These are phyloP conservation scores for Tricholoma saponaceum DNA, from an alignment of 768 basidiomycete species.

Conservation along the genomic window DNA sequence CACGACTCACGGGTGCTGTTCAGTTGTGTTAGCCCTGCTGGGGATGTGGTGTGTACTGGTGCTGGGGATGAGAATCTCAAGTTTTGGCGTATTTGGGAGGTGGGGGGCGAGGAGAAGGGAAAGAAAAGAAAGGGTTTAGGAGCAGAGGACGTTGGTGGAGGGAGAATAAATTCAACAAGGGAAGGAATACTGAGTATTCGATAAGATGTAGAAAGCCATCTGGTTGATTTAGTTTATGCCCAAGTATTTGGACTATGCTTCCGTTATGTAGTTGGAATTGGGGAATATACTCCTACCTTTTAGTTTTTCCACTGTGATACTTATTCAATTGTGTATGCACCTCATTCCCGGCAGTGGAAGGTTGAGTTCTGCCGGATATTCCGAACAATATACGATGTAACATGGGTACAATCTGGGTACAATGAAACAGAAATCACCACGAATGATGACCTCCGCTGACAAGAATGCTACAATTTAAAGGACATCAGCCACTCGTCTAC, in stretches of 20 bases:
- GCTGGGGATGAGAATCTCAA: constrained; percentile 96
- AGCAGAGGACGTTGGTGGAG: constrained; percentile 31
- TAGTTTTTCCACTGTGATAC: not conserved
- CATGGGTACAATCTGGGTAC: not conserved
- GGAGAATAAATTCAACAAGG: constrained; percentile 42
- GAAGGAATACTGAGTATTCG: constrained; percentile 48
- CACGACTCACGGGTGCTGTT: constrained; percentile 91
- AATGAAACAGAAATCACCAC: constrained; percentile 35
- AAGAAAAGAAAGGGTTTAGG: constrained; percentile 49
- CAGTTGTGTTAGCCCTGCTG: constrained; percentile 80
- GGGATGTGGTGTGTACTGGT: constrained; percentile 88
- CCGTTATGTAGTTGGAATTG: not conserved
- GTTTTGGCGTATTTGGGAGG: constrained; percentile 90
- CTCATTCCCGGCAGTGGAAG: too few relatives aligned
- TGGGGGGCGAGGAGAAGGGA: constrained; percentile 34
- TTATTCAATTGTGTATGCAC: not conserved
- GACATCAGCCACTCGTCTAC: not conserved
- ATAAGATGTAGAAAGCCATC: constrained; percentile 7
- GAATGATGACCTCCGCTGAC: constrained; percentile 62
- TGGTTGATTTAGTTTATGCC: not conserved
- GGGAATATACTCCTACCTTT: not conserved
- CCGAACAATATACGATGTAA: not conserved
- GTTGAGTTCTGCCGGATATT: too few relatives aligned
- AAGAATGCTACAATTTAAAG: constrained; percentile 41
- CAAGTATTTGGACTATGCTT: not conserved